A percentile compares a stretch with the other conserved stretches of the same genome.
Conservation (phyloP, 805 yeast species). For the Kodamaea sagamina region DNA sequence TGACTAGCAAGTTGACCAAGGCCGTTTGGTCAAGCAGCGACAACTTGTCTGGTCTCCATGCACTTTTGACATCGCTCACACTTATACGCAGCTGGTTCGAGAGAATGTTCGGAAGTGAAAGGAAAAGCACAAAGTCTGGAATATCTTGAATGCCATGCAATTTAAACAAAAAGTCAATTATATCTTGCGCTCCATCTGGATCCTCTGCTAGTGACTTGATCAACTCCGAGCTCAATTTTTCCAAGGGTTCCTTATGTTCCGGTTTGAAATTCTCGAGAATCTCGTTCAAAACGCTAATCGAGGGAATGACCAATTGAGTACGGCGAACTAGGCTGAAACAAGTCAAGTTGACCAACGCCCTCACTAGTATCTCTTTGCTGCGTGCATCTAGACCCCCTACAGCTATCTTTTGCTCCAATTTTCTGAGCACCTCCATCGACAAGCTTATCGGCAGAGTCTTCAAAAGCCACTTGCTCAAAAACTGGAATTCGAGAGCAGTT, state of each 20-base stretch:
- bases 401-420: neutral
- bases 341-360: constrained; percentile 1
- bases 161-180: constrained; percentile 5
- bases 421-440: neutral
- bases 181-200: neutral
- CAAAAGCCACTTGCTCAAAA: constrained; percentile 6
- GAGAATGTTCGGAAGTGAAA: constrained; percentile 15
- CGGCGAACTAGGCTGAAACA: neutral
- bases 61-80: constrained; percentile 15
- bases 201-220: neutral
- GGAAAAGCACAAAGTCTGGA: constrained; percentile 15
- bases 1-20: constrained; percentile 11
- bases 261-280: constrained; percentile 2
- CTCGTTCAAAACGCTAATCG: neutral
- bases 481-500: constrained; percentile 6
- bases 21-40: constrained; percentile 21
- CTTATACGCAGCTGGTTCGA: constrained; percentile 3
- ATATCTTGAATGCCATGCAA: constrained; percentile 3
- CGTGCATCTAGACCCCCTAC: neutral
- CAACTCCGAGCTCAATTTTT: neutral
- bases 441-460: neutral
- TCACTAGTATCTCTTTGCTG: neutral
- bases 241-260: neutral
- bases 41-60: constrained; percentile 25
- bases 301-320: neutral